Percentiles rank a stretch among this genome's conserved stretches.
phyloP scores from a whole-genome alignment of 306 rosid genomes.

The Prunus armeniaca region DNA sequence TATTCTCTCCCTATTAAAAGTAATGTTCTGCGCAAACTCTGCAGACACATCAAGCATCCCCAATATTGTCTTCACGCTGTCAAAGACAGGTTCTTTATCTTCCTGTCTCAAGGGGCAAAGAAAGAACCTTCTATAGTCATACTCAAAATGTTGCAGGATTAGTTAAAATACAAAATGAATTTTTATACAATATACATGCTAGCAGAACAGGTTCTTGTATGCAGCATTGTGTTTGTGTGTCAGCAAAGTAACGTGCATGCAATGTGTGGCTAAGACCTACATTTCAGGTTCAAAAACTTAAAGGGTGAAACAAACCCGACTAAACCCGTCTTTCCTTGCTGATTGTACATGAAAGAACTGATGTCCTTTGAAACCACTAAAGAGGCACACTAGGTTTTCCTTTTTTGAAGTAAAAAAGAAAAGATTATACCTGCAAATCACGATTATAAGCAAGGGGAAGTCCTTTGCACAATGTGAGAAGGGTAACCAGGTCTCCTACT shows the following conservation, averaged over 20 bases:
- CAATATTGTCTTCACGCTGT: slow-evolving; percentile 83
- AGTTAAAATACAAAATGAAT: slow-evolving; percentile 8
- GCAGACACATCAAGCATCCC: slow-evolving; percentile 99
- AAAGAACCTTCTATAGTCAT: slow-evolving; percentile 4
- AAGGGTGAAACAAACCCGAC: not conserved
- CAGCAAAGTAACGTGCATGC: not conserved
- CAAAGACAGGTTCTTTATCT: slow-evolving; percentile 95
- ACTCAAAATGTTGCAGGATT: not conserved
- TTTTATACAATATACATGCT: not conserved
- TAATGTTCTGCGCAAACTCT: slow-evolving; percentile 79
- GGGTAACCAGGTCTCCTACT: slow-evolving; percentile 83
- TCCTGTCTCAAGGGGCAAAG: slow-evolving; percentile 52
- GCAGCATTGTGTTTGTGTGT: not conserved
- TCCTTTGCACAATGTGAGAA: slow-evolving; percentile 92
- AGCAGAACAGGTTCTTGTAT: not conserved
- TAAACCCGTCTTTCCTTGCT: not conserved
- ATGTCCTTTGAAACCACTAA: not conserved
- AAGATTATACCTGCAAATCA: slow-evolving; percentile 74
- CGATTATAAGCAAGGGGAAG: slow-evolving; percentile 98
- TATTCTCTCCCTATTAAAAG: slow-evolving; percentile 77
- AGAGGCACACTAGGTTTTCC: not conserved
- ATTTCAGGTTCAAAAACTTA: slow-evolving; percentile 5
- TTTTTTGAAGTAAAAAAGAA: not conserved
- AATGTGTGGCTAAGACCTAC: not conserved
- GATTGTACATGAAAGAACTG: not conserved